phyloP scores from a whole-genome alignment of 1,139 yeast genomes.

The Diutina neorugosa region DNA sequence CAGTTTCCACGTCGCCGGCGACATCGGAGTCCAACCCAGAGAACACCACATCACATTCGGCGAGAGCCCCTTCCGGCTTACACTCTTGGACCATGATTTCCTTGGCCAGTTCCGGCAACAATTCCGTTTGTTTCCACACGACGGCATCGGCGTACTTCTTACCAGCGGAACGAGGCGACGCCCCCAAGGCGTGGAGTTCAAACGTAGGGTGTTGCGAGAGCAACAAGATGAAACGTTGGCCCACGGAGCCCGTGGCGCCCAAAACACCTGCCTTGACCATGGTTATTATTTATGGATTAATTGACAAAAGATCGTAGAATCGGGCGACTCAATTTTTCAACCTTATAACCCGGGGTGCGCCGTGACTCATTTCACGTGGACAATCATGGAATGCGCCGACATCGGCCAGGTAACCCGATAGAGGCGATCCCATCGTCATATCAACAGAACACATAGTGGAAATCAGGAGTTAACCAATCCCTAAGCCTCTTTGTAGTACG shows the following conservation, averaged over 20 bases:
- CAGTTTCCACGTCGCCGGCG: slow-evolving; percentile 88
- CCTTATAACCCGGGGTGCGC: background rate
- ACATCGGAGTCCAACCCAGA: slow-evolving; percentile 90
- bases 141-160: slow-evolving; percentile 75
- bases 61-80: slow-evolving; percentile 54
- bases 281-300: background rate
- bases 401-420: no score
- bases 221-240: slow-evolving; percentile 85
- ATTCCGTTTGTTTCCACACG: slow-evolving; percentile 87
- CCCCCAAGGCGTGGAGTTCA: slow-evolving; percentile 77
- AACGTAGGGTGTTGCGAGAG: slow-evolving; percentile 84
- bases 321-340: background rate
- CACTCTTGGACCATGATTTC: slow-evolving; percentile 66
- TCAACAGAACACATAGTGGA: no score
- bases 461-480: no score
- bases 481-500: no score
- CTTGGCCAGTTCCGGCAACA: slow-evolving; percentile 60
- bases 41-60: slow-evolving; percentile 86
- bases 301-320: background rate
- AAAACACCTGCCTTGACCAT: slow-evolving; percentile 63
- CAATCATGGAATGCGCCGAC: background rate
- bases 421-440: no score
- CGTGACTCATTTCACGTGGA: background rate
- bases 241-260: slow-evolving; percentile 97
- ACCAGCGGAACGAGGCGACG: slow-evolving; percentile 91